phyloP scores from a whole-genome alignment of 176 grass and related monocot genomes.

The Elymus sibiricus region DNA sequence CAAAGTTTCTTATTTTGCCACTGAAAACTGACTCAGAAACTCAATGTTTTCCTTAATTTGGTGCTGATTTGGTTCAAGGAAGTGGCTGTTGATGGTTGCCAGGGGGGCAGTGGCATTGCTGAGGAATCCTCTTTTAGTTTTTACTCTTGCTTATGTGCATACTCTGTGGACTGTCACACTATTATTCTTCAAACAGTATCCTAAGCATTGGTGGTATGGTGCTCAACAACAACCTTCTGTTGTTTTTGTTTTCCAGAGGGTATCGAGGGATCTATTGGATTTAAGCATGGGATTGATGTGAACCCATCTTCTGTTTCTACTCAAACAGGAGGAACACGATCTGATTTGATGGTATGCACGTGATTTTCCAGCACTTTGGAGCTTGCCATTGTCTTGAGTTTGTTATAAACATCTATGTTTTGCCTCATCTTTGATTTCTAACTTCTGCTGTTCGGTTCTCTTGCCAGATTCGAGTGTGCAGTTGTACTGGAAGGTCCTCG shows the following conservation, averaged over 20 bases:
- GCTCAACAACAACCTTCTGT: constrained; percentile 49
- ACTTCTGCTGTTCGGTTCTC: background rate
- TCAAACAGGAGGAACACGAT: constrained; percentile 23
- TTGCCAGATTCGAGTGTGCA: constrained; percentile 50
- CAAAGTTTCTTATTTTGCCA: constrained; percentile 3
- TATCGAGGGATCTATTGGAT: constrained; percentile 37
- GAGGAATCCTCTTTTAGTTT: constrained; percentile 20
- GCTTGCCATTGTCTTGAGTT: constrained; percentile 4
- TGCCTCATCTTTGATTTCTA: constrained; percentile 2
- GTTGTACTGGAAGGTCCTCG: constrained; percentile 26
- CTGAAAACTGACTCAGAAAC: background rate
- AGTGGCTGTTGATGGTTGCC: constrained; percentile 14
- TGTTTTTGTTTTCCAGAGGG: constrained; percentile 71
- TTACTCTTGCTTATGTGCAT: constrained; percentile 27
- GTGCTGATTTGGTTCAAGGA: constrained; percentile 2
- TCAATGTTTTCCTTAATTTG: background rate
- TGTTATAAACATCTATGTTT: background rate
- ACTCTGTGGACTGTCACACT: constrained; percentile 31
- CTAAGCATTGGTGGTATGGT: constrained; percentile 36
- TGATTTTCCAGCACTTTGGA: constrained; percentile 1
- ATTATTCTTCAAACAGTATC: constrained; percentile 39
- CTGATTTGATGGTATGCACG: constrained; percentile 49
- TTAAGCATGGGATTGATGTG: constrained; percentile 28
- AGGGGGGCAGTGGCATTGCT: constrained; percentile 21
- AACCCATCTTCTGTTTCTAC: constrained; percentile 21